Conservation (phyloP, 2,329 filamentous ascomycete species). For the Penicillium italicum region DNA sequence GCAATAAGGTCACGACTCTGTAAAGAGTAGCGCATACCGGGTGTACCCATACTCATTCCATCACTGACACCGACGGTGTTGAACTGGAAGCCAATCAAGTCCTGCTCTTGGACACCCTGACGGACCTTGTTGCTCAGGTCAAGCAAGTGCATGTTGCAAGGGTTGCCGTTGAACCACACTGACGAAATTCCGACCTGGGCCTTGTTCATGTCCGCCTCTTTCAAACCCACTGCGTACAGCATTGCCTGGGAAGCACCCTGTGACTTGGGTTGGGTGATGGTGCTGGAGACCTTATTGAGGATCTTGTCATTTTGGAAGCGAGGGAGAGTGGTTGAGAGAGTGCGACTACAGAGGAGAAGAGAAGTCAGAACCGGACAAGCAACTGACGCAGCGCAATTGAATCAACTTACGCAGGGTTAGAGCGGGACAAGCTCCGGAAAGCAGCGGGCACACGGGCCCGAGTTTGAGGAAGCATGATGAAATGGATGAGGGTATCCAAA, state of each 20-base stretch:
- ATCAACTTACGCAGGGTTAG: conserved; percentile 17
- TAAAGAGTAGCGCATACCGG: conserved; percentile 91
- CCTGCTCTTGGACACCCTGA: conserved; percentile 68
- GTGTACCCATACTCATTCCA: conserved; percentile 96
- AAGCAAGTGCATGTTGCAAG: conserved; percentile 98
- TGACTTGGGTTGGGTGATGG: conserved; percentile 94
- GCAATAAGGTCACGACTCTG: conserved; percentile 96
- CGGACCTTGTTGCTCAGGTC: conserved; percentile 78
- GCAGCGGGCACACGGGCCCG: conserved; percentile 27
- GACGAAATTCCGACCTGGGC: conserved; percentile 97
- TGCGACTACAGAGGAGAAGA: conserved; percentile 27
- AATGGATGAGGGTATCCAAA: conserved; percentile 2
- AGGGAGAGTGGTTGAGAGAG: conserved; percentile 46
- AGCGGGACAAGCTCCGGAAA: conserved; percentile 25
- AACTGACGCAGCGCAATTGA: background rate
- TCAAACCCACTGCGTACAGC: conserved; percentile 92
- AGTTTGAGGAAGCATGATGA: conserved; percentile 24
- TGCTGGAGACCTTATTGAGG: conserved; percentile 78
- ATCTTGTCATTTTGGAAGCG: conserved; percentile 45
- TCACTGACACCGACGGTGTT: conserved; percentile 98
- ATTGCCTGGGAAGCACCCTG: conserved; percentile 98
- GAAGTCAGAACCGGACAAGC: background rate
- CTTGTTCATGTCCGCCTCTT: conserved; percentile 86
- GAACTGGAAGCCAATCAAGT: conserved; percentile 91
- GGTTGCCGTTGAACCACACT: conserved; percentile 97